Evolutionary conservation across 139 green algal genomes (phyloP), one percentile per base, ranked within the genome.

Genomic region (Auxenochlorella protothecoides): DNA sequence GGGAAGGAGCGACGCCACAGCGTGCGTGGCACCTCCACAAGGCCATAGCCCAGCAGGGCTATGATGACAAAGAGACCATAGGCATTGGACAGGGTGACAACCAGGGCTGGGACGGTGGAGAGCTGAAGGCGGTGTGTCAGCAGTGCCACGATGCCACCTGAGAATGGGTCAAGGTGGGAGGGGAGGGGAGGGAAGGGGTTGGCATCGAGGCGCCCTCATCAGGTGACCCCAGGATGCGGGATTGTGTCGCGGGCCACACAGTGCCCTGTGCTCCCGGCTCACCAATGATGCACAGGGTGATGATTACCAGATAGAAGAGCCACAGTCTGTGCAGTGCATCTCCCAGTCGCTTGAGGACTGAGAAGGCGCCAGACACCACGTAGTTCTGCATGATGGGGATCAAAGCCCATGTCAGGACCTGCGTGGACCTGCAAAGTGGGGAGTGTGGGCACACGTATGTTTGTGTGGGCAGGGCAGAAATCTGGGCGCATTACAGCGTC

Each of bases 351-450:
- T 68, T 77, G 52, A 78, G 63, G 0, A 89, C 69, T 3, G 83
- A 94, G 77, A 97, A 97, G 71, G 93, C 86, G 3, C 92, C 92
- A 4, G 92, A 87, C 61, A 96, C 86, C n/a, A 80, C 73, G 72
- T 95, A 96, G 15, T 88, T 83, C 66, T 95, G 89, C 63, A 89
- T 85, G 62, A 96, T 81, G 0, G 92, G 92, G n/a, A 97, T 88
- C 5, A 92, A 59, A 8, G 91, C 55, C 92, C 92, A 97, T 0
- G 90, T 96, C 3, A 93, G 76, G 0, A 84, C 77, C 71, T 95
- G 89, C 2, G 88, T 92, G 2, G 88, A 86, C 86, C 86, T 90
- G 84, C 67, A 63, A 72, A 55, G 52, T 78, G 7, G 16, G 55
- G 27, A n/a, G 12, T 27, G 51, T 52, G 51, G 15, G 2, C 7